Evolutionary conservation across 2,329 filamentous ascomycete genomes (phyloP).

Genomic region (Chaetomium globosum): DNA sequence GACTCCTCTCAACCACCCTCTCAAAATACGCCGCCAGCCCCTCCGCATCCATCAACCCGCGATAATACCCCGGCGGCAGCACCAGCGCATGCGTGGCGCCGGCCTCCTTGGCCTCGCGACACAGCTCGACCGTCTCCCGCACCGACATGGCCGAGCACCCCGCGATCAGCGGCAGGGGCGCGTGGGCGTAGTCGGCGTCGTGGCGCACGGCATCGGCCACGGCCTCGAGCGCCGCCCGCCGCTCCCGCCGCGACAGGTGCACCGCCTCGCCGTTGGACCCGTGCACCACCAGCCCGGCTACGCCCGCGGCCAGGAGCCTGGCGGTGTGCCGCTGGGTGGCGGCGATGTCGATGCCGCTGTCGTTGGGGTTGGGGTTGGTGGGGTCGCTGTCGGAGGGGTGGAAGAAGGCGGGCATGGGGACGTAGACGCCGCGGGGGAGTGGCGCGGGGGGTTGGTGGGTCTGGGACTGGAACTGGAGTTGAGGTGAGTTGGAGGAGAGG

Average conservation of each 20-base stretch:
- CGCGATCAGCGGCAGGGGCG: constrained; percentile 64
- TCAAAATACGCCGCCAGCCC: constrained; percentile 63
- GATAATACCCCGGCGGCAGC: constrained; percentile 70
- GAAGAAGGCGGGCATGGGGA: constrained; percentile 62
- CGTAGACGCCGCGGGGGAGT: constrained; percentile 50
- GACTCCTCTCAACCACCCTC: constrained; percentile 54
- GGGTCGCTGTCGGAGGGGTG: constrained; percentile 46
- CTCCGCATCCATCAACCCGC: constrained; percentile 57
- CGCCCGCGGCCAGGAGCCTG: constrained; percentile 60
- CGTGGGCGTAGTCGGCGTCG: constrained; percentile 46
- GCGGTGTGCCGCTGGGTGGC: constrained; percentile 55
- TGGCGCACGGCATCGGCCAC: constrained; percentile 41
- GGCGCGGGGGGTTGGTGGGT: not conserved
- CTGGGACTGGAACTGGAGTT: not conserved
- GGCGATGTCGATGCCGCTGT: constrained; percentile 48
- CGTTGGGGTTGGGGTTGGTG: not conserved
- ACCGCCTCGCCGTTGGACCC: constrained; percentile 70
- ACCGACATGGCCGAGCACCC: constrained; percentile 68
- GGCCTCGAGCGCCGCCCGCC: constrained; percentile 57
- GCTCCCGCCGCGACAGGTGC: constrained; percentile 63
- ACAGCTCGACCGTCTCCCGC: constrained; percentile 65
- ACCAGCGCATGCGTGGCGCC: constrained; percentile 70
- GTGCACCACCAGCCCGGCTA: constrained; percentile 64
- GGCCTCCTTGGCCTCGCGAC: constrained; percentile 61
- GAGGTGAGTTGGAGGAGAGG: constrained; percentile 3